phyloP scores from a whole-genome alignment of 2,329 filamentous ascomycete genomes.

The Talaromyces sp. region DNA sequence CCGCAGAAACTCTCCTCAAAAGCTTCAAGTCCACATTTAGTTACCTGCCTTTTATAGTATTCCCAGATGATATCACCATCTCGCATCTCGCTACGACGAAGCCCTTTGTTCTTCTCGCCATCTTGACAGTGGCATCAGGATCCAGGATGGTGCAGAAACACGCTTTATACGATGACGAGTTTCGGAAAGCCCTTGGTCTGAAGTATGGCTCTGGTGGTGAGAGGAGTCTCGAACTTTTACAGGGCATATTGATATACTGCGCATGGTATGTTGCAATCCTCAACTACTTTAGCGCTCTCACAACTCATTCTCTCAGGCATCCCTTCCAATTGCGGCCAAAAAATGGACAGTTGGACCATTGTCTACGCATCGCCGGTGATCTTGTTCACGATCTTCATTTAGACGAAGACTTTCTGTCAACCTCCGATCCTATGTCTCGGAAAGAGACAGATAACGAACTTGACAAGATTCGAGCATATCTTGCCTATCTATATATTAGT shows the following conservation, averaged over 20 bases:
- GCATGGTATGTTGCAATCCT: conserved; percentile 7
- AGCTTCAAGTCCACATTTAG: conserved; percentile 10
- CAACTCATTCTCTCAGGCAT: conserved; percentile 9
- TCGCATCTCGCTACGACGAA: conserved; percentile 14
- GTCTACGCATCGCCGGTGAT: conserved; percentile 6
- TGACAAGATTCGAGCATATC: conserved; percentile 20
- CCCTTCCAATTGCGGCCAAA: conserved; percentile 18
- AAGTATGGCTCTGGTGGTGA: conserved; percentile 18
- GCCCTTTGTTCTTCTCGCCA: conserved; percentile 14
- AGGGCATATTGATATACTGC: conserved; percentile 17
- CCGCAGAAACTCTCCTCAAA: conserved; percentile 16
- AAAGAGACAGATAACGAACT: conserved; percentile 14
- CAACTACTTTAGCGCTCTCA: neutral
- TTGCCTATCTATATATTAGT: conserved; percentile 18
- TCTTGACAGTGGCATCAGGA: conserved; percentile 17
- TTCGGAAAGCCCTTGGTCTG: conserved; percentile 18
- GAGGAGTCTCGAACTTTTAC: conserved; percentile 14
- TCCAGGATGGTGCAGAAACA: conserved; percentile 19
- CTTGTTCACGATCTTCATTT: neutral
- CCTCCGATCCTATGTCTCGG: neutral
- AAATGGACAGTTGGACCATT: conserved; percentile 12
- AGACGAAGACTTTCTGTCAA: neutral
- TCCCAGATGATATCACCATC: neutral
- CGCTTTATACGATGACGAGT: conserved; percentile 19
- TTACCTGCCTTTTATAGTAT: conserved; percentile 11